These are phyloP conservation scores for Alloteropsis angusta DNA, from an alignment of 202 grass and related monocot genomes.

Conservation along the genomic window DNA sequence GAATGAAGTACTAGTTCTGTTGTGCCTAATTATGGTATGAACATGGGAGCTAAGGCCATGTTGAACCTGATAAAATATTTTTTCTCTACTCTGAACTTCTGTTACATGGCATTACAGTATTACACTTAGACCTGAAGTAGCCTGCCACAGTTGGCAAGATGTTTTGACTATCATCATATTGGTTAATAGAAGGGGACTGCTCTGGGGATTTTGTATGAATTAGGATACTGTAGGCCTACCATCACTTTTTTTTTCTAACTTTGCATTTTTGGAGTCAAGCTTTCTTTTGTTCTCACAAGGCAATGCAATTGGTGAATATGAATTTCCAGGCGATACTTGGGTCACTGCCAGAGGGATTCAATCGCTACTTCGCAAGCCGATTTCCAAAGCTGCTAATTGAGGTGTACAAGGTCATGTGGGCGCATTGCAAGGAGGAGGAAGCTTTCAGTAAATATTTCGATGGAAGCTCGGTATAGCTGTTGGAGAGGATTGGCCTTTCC, in stretches of 20 bases:
- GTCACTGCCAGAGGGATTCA: conserved; percentile 71
- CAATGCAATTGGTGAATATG: neutral
- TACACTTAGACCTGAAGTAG: neutral
- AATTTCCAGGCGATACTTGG: conserved; percentile 67
- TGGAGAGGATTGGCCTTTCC: neutral
- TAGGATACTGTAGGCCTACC: neutral
- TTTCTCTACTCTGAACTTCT: neutral
- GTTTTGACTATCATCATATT: conserved; percentile 2
- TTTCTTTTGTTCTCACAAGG: neutral
- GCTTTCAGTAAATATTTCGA: conserved; percentile 75
- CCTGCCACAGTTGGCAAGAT: neutral
- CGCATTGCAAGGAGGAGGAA: conserved; percentile 69
- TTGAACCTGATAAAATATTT: neutral
- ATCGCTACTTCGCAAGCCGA: conserved; percentile 65
- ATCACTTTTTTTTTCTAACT: neutral
- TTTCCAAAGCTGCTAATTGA: conserved; percentile 85
- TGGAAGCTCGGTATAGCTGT: conserved; percentile 28
- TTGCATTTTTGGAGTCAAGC: neutral
- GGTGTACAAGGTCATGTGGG: conserved; percentile 65
- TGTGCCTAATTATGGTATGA: neutral
- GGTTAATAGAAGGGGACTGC: neutral
- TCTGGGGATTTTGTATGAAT: neutral
- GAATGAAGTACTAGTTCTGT: neutral
- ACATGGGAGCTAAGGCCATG: neutral
- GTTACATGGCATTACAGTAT: neutral